Conservation (phyloP, 257 asterid genomes). For the Capsicum pubescens region DNA sequence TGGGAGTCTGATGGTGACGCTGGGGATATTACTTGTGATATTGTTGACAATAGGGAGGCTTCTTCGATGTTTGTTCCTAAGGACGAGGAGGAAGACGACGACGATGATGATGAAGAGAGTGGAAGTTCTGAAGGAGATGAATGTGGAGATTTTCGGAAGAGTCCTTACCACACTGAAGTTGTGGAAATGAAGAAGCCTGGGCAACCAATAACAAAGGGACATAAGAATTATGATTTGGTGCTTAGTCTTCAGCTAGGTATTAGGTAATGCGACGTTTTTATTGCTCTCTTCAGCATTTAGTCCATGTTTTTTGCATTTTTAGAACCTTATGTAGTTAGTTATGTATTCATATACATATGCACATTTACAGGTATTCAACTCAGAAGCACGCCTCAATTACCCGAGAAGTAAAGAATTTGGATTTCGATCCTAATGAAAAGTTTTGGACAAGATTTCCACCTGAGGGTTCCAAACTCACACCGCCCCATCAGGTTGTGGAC, state of each 20-base stretch:
- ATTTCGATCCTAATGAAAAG: constrained; percentile 42
- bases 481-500: constrained; percentile 37
- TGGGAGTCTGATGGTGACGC: constrained; percentile 45
- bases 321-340: constrained; percentile 6
- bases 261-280: constrained; percentile 30
- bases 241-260: constrained; percentile 39
- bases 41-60: constrained; percentile 38
- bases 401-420: constrained; percentile 31
- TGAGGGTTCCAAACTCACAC: constrained; percentile 42
- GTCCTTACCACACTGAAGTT: constrained; percentile 31
- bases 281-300: background rate
- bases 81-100: background rate
- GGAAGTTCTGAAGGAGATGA: constrained; percentile 30
- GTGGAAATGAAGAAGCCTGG: constrained; percentile 39
- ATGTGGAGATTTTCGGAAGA: constrained; percentile 27
- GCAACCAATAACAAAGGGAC: constrained; percentile 38
- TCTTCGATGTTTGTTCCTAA: constrained; percentile 30
- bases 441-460: constrained; percentile 46
- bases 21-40: constrained; percentile 40
- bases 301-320: background rate
- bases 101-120: constrained; percentile 19
- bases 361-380: constrained; percentile 32
- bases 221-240: constrained; percentile 42
- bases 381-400: constrained; percentile 34
- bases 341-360: background rate